Evolutionary conservation across 2,329 filamentous ascomycete genomes (phyloP), one percentile per base, ranked within the genome.

Genomic region (Aspergillus intermedius): DNA sequence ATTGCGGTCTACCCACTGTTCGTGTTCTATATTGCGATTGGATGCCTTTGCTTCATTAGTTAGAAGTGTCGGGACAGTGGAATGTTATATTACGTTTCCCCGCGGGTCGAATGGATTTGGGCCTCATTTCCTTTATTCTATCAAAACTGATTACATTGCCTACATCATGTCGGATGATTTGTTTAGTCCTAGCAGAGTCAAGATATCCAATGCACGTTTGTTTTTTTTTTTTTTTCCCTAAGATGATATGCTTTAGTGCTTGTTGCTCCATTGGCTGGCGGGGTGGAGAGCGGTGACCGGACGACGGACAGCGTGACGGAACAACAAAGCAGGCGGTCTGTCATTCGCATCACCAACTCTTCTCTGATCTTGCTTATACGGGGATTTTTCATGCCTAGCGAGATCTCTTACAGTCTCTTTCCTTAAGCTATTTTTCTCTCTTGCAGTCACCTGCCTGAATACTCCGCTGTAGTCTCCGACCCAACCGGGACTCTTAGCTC

Each of bases 21-120:
- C 65, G 86, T 97, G 44, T 98, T 97, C 72, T 98, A 98, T 70
- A 76, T 96, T 49, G 88, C 88, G 30, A 76, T 98, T 58, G 91
- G 91, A 46, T 96, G 90, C 68, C 79, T 98, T 52, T 98, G 93
- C 77, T 96, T 97, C 70, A 95, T 98, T 68, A 96, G 90, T 74
- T 44, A 22, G 17, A 13, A 35, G 9, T 8, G 28, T 15, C n/a
- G 15, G 42, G 28, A 28, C 23, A 28, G 41, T 25, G 23, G 41
- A 10, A 30, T 30, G 25, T 4, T 30, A 25, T 43, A 12, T 23
- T 28, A 43, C 25, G 41, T 15, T 22, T 40, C 17, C 22, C 30
- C 23, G 41, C 41, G 15, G 41, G 41, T 40, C 39, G 41, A 43
- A 43, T 43, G 23, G 22, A 43, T 28, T 43, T 28, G n/a, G 12